These are phyloP conservation scores for Rauvolfia tetraphylla DNA, from an alignment of 257 asterid genomes.

Conservation along the genomic window DNA sequence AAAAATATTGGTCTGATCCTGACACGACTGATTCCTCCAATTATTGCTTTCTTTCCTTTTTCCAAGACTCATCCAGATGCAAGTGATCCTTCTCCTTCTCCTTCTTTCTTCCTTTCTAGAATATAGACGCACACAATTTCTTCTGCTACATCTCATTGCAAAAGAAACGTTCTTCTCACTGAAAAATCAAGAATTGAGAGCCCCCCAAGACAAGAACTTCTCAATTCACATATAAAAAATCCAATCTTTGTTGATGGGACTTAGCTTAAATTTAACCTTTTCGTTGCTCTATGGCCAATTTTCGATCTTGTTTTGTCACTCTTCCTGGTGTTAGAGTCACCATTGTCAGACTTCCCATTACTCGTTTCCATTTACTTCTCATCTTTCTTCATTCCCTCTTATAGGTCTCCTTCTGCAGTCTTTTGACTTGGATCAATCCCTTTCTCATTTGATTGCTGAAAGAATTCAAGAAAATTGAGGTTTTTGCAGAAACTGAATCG, in stretches of 20 bases:
- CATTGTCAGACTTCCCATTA: slow-evolving; percentile 32
- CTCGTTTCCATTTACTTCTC: slow-evolving; percentile 45
- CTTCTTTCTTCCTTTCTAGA: neutral
- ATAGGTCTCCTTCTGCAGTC: slow-evolving; percentile 4
- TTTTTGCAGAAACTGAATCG: neutral
- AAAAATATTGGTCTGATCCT: neutral
- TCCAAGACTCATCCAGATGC: neutral
- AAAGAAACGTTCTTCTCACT: slow-evolving; percentile 4
- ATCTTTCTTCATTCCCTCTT: slow-evolving; percentile 54
- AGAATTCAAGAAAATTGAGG: neutral
- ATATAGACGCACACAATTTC: neutral
- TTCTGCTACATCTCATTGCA: neutral
- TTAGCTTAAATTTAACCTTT: slow-evolving; percentile 4
- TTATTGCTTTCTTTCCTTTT: neutral
- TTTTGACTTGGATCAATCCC: neutral
- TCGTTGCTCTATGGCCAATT: slow-evolving; percentile 29
- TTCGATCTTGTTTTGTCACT: slow-evolving; percentile 11
- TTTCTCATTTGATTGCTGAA: neutral
- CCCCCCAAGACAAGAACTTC: slow-evolving; percentile 1
- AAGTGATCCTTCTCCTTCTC: neutral
- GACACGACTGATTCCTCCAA: neutral
- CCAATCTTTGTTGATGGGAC: slow-evolving; percentile 27
- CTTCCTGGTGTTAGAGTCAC: slow-evolving; percentile 12
- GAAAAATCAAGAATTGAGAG: neutral
- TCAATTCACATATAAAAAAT: neutral